Percentiles rank a stretch among this genome's conserved stretches.
phyloP scores from a whole-genome alignment of 2,329 filamentous ascomycete genomes.

The Diaporthe humulicola region DNA sequence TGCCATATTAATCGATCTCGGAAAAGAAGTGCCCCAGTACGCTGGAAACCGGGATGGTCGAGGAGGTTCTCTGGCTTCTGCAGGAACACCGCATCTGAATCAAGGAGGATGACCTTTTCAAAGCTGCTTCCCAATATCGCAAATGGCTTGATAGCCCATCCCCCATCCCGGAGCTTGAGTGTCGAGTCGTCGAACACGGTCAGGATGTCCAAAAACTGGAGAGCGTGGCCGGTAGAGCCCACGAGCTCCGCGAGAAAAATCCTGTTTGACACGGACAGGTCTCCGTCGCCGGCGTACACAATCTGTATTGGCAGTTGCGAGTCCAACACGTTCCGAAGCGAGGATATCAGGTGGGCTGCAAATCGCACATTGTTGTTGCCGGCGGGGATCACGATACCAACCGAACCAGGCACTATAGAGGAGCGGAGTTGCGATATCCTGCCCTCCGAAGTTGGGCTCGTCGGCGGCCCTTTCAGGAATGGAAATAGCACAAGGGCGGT shows the following conservation, averaged over 20 bases:
- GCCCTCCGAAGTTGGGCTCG: slow-evolving; percentile 16
- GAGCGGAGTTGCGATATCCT: slow-evolving; percentile 42
- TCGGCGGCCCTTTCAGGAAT: slow-evolving; percentile 41
- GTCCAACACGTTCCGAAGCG: slow-evolving; percentile 48
- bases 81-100: slow-evolving; percentile 56
- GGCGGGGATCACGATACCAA: slow-evolving; percentile 53
- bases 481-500: slow-evolving; percentile 44
- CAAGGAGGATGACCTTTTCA: slow-evolving; percentile 54
- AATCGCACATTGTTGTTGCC: slow-evolving; percentile 50
- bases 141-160: slow-evolving; percentile 59
- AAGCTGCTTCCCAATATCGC: slow-evolving; percentile 53
- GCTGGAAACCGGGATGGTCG: slow-evolving; percentile 47
- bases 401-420: slow-evolving; percentile 42
- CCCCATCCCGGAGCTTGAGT: slow-evolving; percentile 47
- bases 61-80: slow-evolving; percentile 52
- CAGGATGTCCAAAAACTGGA: slow-evolving; percentile 51
- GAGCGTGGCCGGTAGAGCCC: slow-evolving; percentile 34
- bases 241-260: slow-evolving; percentile 40
- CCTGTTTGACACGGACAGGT: slow-evolving; percentile 46
- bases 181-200: slow-evolving; percentile 50
- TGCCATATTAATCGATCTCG: slow-evolving; percentile 57
- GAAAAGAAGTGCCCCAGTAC: slow-evolving; percentile 53
- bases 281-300: slow-evolving; percentile 52
- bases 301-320: slow-evolving; percentile 52
- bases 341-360: slow-evolving; percentile 51